Evolutionary conservation across 2,329 filamentous ascomycete genomes (phyloP).

Genomic region (Cercospora sojina): DNA sequence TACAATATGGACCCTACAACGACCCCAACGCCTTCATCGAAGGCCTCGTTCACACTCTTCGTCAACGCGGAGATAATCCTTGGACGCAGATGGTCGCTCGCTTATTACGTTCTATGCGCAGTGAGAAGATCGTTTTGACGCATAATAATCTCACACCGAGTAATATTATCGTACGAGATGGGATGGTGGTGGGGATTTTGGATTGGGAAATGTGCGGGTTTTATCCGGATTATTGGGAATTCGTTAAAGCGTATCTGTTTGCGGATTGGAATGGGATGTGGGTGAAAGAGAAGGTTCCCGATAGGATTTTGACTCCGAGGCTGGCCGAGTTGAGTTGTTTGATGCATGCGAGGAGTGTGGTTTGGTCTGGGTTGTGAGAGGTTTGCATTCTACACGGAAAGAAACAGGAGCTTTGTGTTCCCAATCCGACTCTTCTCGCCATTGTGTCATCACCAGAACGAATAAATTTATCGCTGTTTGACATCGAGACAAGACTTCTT

Average conservation of each 20-base stretch:
- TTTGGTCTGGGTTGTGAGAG: slow-evolving; percentile 2
- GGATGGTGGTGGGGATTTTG: slow-evolving; percentile 19
- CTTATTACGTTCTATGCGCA: neutral
- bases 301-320: slow-evolving; percentile 13
- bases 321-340: slow-evolving; percentile 6
- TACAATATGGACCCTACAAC: slow-evolving; percentile 1
- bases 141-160: slow-evolving; percentile 23
- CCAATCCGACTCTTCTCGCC: too few relatives aligned
- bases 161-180: slow-evolving; percentile 25
- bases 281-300: slow-evolving; percentile 12
- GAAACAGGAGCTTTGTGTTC: too few relatives aligned
- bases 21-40: slow-evolving; percentile 2
- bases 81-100: slow-evolving; percentile 12
- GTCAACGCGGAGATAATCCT: neutral
- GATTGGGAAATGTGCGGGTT: slow-evolving; percentile 24
- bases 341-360: slow-evolving; percentile 9
- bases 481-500: too few relatives aligned
- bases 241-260: slow-evolving; percentile 12
- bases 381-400: too few relatives aligned
- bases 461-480: too few relatives aligned
- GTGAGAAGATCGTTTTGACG: slow-evolving; percentile 20
- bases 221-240: slow-evolving; percentile 25
- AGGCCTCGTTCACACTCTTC: slow-evolving; percentile 4
- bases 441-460: too few relatives aligned
- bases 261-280: slow-evolving; percentile 13